Evolutionary conservation across 768 basidiomycete species (phyloP), one percentile per base, ranked within the genome.

Genomic region (Tylopilus intermedius): DNA sequence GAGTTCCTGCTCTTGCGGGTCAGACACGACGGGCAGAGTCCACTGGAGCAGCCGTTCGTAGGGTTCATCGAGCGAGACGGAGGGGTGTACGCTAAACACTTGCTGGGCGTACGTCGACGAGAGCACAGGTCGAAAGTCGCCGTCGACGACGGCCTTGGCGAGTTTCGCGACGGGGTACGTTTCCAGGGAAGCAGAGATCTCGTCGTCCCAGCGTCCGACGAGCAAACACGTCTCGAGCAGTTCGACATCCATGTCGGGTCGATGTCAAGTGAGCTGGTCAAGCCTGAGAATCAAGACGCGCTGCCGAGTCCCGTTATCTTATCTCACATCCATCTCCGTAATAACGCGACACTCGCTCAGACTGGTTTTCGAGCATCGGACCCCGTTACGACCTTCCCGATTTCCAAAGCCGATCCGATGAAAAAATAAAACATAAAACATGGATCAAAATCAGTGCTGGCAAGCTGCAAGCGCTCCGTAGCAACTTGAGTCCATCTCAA

Each of bases 211-310:
- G 39, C 60, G 63, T 2, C 83, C 84, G 39, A 66, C 67, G n/a
- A 89, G 67, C 18, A 89, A 71, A 35, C 78, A 75, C 58, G 74
- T 80, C 67, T 89, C 80, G 52, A 86, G 63, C 40, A 51, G 29
- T 14, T 63, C 63, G 30, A 58, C 39, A 39, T 67, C 38, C 52
- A 67, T 64, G 38, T 30, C 37, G 48, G 39, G 52, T 47, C 49
- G 42, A 47, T 38, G 24, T 49, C 37, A 11, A 38, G 32, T 27
- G 39, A 30, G 40, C 27, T 13, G 8, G 11, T 1, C 30, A 29
- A 30, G 14, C 8, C 8, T 4, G 29, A 4, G 29, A 9, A 6
- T 30, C 29, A 30, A 30, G 9, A 30, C 7, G 24, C 24, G 18
- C 18, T 18, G 18, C 18, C 18, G 5, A 24, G 24, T 24, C 30